Percentiles rank a stretch among this genome's conserved stretches.
phyloP scores from a whole-genome alignment of 2,329 filamentous ascomycete genomes.

The Sphaerulina musiva region DNA sequence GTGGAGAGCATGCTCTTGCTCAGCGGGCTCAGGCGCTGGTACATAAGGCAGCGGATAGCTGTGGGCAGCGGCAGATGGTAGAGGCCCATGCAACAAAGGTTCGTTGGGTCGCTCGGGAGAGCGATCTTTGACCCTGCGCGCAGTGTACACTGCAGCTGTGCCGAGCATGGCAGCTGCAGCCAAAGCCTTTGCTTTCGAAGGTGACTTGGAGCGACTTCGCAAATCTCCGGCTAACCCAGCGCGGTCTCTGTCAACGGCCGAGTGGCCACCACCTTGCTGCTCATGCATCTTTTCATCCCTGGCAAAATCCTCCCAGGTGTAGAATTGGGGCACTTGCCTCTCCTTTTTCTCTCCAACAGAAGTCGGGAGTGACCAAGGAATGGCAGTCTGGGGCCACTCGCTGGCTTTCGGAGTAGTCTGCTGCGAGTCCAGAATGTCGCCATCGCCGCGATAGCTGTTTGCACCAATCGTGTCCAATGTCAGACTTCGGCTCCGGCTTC shows the following conservation, averaged over 20 bases:
- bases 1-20: neutral
- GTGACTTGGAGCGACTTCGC: constrained; percentile 14
- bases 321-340: constrained; percentile 33
- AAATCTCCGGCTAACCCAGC: neutral
- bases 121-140: constrained; percentile 12
- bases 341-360: constrained; percentile 14
- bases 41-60: constrained; percentile 14
- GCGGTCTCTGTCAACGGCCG: neutral
- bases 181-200: constrained; percentile 15
- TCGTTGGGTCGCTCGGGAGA: constrained; percentile 12
- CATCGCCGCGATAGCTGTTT: constrained; percentile 14
- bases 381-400: constrained; percentile 32
- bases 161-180: constrained; percentile 28
- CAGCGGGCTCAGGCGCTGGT: neutral
- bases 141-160: constrained; percentile 25
- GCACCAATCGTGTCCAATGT: constrained; percentile 25
- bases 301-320: constrained; percentile 35
- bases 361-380: constrained; percentile 5
- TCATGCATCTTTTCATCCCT: constrained; percentile 29
- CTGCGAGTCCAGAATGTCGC: constrained; percentile 53
- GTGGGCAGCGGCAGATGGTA: constrained; percentile 4
- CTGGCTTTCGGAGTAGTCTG: constrained; percentile 64
- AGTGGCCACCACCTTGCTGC: constrained; percentile 2
- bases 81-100: neutral
- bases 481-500: constrained; percentile 13